A percentile compares a stretch with the other conserved stretches of the same genome.
These are phyloP conservation scores for Eragrostis curvula DNA, from an alignment of 176 grass and related monocot genomes.

Conservation along the genomic window DNA sequence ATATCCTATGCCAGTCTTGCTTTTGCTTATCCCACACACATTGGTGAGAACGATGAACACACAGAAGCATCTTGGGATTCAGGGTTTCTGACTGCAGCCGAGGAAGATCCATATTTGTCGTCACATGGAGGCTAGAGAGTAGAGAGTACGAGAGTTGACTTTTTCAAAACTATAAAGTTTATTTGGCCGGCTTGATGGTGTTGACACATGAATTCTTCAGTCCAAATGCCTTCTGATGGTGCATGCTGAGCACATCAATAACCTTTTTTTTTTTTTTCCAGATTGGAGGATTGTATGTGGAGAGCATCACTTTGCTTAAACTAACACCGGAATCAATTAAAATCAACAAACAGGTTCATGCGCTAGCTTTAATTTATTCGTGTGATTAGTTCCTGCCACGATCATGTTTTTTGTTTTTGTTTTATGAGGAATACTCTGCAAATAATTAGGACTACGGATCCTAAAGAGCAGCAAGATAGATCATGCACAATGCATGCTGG, in stretches of 20 bases:
- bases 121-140: too few species aligned
- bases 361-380: neutral
- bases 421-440: neutral
- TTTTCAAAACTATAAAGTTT: neutral
- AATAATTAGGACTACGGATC: neutral
- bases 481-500: neutral
- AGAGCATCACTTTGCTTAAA: neutral
- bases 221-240: too few species aligned
- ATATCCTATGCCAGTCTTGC: neutral
- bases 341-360: neutral
- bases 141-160: neutral
- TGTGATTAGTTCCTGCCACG: constrained; percentile 16
- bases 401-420: neutral
- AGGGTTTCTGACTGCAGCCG: neutral
- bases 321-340: neutral
- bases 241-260: neutral
- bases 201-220: too few species aligned
- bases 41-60: neutral
- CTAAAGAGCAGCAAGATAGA: neutral
- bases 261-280: too few species aligned
- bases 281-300: neutral
- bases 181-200: too few species aligned
- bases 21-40: too few species aligned
- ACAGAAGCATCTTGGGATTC: constrained; percentile 32
- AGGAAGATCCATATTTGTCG: constrained; percentile 19